Conservation (phyloP, 208 protist species). For the Leishmania major region DNA sequence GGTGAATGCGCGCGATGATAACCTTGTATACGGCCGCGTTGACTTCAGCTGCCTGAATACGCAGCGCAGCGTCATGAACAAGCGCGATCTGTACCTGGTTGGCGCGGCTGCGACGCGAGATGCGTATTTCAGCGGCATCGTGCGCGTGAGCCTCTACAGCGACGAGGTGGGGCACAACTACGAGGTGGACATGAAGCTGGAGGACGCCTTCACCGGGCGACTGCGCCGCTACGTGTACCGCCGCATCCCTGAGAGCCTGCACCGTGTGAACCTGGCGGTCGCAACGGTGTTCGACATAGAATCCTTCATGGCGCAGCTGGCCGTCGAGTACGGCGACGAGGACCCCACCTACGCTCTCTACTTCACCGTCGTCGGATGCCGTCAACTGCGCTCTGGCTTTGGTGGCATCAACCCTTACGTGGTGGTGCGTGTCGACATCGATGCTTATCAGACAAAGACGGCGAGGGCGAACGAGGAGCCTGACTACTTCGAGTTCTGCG, state of each 20-base stretch:
- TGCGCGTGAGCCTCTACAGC: conserved; percentile 66
- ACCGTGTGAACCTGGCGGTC: conserved; percentile 74
- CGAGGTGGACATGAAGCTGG: conserved; percentile 50
- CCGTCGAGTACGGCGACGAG: conserved; percentile 64
- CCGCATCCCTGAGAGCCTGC: conserved; percentile 66
- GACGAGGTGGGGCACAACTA: conserved; percentile 73
- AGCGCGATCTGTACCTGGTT: conserved; percentile 65
- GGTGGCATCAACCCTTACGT: conserved; percentile 75
- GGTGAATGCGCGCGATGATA: conserved; percentile 39
- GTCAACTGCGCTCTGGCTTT: conserved; percentile 53
- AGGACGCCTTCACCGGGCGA: conserved; percentile 60
- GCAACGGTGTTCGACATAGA: conserved; percentile 86
- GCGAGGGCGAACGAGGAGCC: conserved; percentile 70
- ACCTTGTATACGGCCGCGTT: conserved; percentile 71
- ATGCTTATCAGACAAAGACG: conserved; percentile 66
- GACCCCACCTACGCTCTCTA: conserved; percentile 72
- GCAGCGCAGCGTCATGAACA: conserved; percentile 60
- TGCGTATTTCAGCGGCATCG: conserved; percentile 78
- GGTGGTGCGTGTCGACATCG: conserved; percentile 70
- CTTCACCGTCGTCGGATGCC: conserved; percentile 78
- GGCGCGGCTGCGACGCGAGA: conserved; percentile 61
- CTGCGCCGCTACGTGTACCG: conserved; percentile 69
- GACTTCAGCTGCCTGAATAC: conserved; percentile 84
- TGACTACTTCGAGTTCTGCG: conserved; percentile 85
- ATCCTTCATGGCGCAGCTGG: conserved; percentile 74